Base-by-base conservation (phyloP, 1,139 yeast genomes). In the Zygosaccharomyces sapae region DNA sequence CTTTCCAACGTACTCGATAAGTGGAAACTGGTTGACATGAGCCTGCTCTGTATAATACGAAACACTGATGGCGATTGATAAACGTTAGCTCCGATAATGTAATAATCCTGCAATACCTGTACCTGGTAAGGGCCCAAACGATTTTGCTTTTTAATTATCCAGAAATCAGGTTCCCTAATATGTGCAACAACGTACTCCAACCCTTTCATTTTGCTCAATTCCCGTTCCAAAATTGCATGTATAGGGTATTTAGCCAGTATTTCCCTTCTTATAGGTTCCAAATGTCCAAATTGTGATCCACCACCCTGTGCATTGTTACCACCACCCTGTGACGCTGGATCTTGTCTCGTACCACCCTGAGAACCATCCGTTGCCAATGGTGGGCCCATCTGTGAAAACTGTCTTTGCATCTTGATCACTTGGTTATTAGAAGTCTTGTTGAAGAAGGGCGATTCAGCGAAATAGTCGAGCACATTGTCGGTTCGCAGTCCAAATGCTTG, bases 381-480 rank as follows among this genome's bases (percentile, higher is more conserved):
- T 24, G 40, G 20, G n/a, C 40, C 40, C 33, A 55, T 48, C 35
- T 62, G 66, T 1, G 66, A 59, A 48, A 83, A 89, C 66, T 90
- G 97, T 51, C 85, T 79, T 67, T 92, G 99, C 98, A 92, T 92
- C 69, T 86, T 86, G 36, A 94, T 76, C 31, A 88, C 94, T 67
- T 90, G 97, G 67, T 92, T 92, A 67, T 89, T 92, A 43, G 97
- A 86, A 1, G 95, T 81, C 56, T 97, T 78, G 65, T 92, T 97
- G 65, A 86, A 92, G 68, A 92, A 94, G 2, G 99, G 98, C 3
- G 96, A 86, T 56, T 87, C 86, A 3, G 96, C 74, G 64, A 94
- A 89, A 68, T 92, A 92, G 54, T 92, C 98, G 16, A 92, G 74
- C 1, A 92, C 96, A 62, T 90, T 92, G 46, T 84, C 95, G 0